Percentiles rank a stretch among this genome's conserved stretches.
These are phyloP conservation scores for Zymoseptoria pseudotritici DNA, from an alignment of 2,329 filamentous ascomycete species.

Conservation along the genomic window DNA sequence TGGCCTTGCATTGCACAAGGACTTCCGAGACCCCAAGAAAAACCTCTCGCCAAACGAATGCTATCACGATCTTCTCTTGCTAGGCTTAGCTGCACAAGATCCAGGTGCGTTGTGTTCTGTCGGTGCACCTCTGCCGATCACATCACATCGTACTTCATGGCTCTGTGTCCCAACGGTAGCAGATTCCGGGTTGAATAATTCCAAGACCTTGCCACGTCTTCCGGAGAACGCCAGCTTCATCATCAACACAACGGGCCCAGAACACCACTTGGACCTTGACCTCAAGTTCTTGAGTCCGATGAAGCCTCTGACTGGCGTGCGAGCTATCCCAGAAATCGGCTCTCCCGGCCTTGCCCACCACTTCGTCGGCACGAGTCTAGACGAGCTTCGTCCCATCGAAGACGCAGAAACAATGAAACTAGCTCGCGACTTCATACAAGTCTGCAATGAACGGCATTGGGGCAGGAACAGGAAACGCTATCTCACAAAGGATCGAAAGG, in stretches of 20 bases:
- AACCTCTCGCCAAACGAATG: slow-evolving; percentile 33
- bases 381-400: slow-evolving; percentile 4
- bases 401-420: slow-evolving; percentile 20
- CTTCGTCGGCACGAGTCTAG: neutral
- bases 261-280: slow-evolving; percentile 35
- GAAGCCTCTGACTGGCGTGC: slow-evolving; percentile 4
- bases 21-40: slow-evolving; percentile 18
- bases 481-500: slow-evolving; percentile 21
- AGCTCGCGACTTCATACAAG: slow-evolving; percentile 29
- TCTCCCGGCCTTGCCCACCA: neutral
- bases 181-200: slow-evolving; percentile 29
- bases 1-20: slow-evolving; percentile 31
- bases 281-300: slow-evolving; percentile 33
- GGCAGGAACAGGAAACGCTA: slow-evolving; percentile 29
- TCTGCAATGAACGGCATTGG: slow-evolving; percentile 25
- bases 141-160: slow-evolving; percentile 18
- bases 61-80: slow-evolving; percentile 34
- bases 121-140: slow-evolving; percentile 25
- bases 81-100: slow-evolving; percentile 36
- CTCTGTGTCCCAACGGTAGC: slow-evolving; percentile 28
- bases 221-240: slow-evolving; percentile 13
- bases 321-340: neutral
- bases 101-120: slow-evolving; percentile 34
- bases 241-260: slow-evolving; percentile 25
- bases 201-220: slow-evolving; percentile 25